Evolutionary conservation across 2,329 filamentous ascomycete genomes (phyloP), one percentile per base, ranked within the genome.

Genomic region (Pseudogymnoascus sp.): DNA sequence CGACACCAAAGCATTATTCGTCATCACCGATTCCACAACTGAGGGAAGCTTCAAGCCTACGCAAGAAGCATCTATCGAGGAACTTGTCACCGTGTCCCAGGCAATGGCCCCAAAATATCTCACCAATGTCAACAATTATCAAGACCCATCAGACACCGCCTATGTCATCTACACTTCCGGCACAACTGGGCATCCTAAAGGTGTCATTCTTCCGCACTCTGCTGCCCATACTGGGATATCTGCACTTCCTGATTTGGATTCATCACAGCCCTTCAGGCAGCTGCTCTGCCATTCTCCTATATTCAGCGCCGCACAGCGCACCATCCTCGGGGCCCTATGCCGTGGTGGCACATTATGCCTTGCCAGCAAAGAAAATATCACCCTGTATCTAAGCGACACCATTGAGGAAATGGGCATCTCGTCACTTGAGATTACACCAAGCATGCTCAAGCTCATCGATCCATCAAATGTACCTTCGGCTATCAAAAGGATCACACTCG

Each of bases 381-480:
- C 96, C 43, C 83, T 88, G 65, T 86, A 96, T 70, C 81, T 96
- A 23, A 85, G 89, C 1, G 79, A 76, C 0, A 79, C 85, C 6
- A 84, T 96, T 65, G 81, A 79, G 8, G 71, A 73, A 11, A 79
- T 93, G 75, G 71, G 83, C 4, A 83, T 92, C 2, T 69, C 65
- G 11, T 67, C 64, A 62, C 63, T 65, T 7, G 61, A 65, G 11
- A 61, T 72, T 19, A 72, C 70, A 23, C 71, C 71, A 2, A 66
- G 69, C 11, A 90, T 96, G 74, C 90, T 89, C 0, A 91, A 88
- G 67, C 90, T 96, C 75, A 79, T 96, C 63, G 95, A 90, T 0
- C 91, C 92, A 0, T 93, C 90, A 0, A 90, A 95, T 11, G 89
- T 87, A 0, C 91, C 91, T 0, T 76, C 77, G 0, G 75, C 96